Conservation (phyloP, 139 green algal species). For the Axilococcus clingmanii region DNA sequence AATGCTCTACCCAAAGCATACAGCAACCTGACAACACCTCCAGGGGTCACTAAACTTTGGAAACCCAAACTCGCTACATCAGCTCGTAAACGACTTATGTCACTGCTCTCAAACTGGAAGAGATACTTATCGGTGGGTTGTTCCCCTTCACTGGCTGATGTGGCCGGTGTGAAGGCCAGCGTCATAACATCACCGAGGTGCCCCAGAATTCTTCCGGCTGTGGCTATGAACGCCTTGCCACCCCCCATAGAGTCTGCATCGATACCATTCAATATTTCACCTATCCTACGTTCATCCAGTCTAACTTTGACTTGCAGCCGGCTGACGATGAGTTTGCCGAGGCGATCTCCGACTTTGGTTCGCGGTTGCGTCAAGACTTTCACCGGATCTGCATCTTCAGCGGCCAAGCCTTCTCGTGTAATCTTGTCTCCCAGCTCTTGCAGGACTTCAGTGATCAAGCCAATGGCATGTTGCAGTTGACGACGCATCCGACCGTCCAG, state of each 20-base stretch:
- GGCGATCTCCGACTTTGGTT: conserved; percentile 19
- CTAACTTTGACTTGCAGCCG: conserved; percentile 36
- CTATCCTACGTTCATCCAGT: conserved; percentile 52
- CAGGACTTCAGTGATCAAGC: conserved; percentile 18
- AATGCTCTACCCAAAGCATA: conserved; percentile 40
- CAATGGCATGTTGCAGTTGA: conserved; percentile 10
- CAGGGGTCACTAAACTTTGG: conserved; percentile 35
- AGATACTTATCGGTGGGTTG: conserved; percentile 19
- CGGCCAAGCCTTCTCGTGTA: conserved; percentile 1
- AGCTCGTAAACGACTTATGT: conserved; percentile 48
- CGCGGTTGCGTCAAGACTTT: conserved; percentile 21
- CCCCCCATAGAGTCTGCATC: conserved; percentile 18
- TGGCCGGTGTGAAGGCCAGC: conserved; percentile 27
- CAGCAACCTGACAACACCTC: conserved; percentile 41
- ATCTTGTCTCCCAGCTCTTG: conserved; percentile 13
- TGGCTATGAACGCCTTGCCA: conserved; percentile 21
- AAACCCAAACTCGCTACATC: conserved; percentile 55
- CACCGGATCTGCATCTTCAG: conserved; percentile 13
- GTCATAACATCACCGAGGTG: conserved; percentile 56
- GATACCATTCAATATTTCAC: conserved; percentile 41
- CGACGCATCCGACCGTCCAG: conserved; percentile 25
- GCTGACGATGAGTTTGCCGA: conserved; percentile 41
- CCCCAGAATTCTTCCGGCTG: conserved; percentile 31
- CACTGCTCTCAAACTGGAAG: conserved; percentile 51
- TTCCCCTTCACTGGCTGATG: background rate